phyloP scores from a whole-genome alignment of 257 asterid species.

The Forsythia suspensa region DNA sequence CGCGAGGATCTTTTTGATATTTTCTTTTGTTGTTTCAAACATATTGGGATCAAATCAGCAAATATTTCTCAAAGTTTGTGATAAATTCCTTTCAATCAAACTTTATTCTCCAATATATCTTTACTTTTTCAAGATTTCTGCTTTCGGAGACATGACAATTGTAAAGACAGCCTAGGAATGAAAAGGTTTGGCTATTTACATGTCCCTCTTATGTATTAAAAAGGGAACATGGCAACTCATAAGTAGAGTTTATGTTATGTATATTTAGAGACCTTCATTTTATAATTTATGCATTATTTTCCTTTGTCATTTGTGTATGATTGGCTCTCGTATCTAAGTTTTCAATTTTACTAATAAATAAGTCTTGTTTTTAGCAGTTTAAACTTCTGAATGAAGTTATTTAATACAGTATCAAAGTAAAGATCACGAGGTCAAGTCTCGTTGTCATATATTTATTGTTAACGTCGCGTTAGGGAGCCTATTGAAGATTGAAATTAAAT shows the following conservation, averaged over 20 bases:
- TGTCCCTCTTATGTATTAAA: neutral
- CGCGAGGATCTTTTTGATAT: no score
- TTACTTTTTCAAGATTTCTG: neutral
- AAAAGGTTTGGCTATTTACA: neutral
- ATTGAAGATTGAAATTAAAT: no score
- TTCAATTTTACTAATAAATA: no score
- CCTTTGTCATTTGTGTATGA: no score
- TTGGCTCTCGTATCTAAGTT: no score
- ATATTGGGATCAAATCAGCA: neutral
- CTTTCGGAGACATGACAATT: neutral
- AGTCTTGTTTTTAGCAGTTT: no score
- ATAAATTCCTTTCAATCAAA: neutral
- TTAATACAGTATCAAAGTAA: no score
- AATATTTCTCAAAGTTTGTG: neutral
- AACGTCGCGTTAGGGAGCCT: no score
- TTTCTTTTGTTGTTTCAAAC: neutral
- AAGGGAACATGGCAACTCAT: slow-evolving; percentile 1
- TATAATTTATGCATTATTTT: neutral
- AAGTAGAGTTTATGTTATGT: neutral
- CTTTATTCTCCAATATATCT: neutral
- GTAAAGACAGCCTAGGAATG: neutral
- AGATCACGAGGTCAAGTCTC: no score
- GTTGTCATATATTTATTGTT: no score
- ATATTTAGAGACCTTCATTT: neutral
- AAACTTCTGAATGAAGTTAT: no score